Evolutionary conservation across 1,284 basidiomycete genomes (phyloP).

Genomic region (Pseudozyma hubeiensis): DNA sequence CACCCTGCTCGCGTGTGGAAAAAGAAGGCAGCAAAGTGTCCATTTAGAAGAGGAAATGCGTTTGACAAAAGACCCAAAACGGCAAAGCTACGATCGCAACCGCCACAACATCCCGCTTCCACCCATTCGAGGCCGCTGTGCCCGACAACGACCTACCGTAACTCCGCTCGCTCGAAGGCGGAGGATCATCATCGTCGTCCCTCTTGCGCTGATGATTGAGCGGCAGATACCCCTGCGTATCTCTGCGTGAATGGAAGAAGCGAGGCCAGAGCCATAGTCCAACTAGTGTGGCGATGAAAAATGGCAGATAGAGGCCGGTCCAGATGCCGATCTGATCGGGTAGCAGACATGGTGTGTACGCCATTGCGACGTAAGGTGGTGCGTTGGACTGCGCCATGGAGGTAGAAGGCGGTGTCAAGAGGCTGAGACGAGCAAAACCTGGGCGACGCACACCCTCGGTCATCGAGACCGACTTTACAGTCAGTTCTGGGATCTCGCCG

Average conservation of each 20-base stretch:
- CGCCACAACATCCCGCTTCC: slow-evolving; percentile 34
- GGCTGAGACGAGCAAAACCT: slow-evolving; percentile 56
- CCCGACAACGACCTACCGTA: background rate
- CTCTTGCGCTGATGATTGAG: slow-evolving; percentile 26
- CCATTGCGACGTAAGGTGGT: slow-evolving; percentile 5
- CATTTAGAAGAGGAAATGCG: slow-evolving; percentile 36
- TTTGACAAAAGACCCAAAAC: slow-evolving; percentile 46
- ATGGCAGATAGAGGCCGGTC: slow-evolving; percentile 48
- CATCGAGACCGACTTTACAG: slow-evolving; percentile 62
- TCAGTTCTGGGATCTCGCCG: slow-evolving; percentile 52
- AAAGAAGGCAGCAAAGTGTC: background rate
- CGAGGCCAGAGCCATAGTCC: slow-evolving; percentile 27
- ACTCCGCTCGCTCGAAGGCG: slow-evolving; percentile 1
- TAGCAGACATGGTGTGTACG: slow-evolving; percentile 55
- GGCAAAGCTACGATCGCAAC: slow-evolving; percentile 41
- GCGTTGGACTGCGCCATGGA: background rate
- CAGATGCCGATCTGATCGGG: slow-evolving; percentile 61
- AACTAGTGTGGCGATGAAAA: slow-evolving; percentile 25
- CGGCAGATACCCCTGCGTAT: slow-evolving; percentile 16
- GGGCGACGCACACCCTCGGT: slow-evolving; percentile 56
- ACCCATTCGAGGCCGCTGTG: background rate
- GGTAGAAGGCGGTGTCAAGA: slow-evolving; percentile 21
- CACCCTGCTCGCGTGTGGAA: background rate
- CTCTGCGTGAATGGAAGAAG: background rate
- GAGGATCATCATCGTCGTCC: slow-evolving; percentile 29